phyloP scores from a whole-genome alignment of 169 alveolate species.

The Cryptosporidium felis region DNA sequence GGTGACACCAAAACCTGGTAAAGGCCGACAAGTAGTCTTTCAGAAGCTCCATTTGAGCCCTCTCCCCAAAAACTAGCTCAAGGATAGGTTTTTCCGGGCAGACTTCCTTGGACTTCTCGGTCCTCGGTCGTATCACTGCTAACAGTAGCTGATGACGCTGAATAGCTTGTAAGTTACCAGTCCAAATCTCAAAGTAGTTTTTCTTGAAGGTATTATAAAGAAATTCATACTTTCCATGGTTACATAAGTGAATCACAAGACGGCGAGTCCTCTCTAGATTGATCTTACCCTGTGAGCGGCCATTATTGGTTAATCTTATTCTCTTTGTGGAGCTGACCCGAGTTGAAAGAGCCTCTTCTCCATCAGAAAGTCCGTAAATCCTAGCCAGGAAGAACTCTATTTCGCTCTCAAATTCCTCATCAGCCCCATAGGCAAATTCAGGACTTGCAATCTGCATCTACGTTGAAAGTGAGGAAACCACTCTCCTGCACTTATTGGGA shows the following conservation, averaged over 20 bases:
- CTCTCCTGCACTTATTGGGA: too few relatives aligned
- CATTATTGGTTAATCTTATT: neutral
- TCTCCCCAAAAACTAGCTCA: neutral
- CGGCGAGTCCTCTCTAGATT: slow-evolving; percentile 37
- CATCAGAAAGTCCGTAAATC: neutral
- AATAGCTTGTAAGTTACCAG: neutral
- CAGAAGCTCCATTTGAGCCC: neutral
- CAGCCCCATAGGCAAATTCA: too few relatives aligned
- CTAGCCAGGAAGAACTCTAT: slow-evolving; percentile 5
- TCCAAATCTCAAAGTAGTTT: slow-evolving; percentile 23
- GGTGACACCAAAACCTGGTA: slow-evolving; percentile 49
- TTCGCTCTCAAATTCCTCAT: slow-evolving; percentile 6
- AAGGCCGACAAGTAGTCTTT: neutral
- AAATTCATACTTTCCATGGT: slow-evolving; percentile 31
- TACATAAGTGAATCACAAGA: slow-evolving; percentile 28
- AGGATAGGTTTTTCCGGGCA: neutral
- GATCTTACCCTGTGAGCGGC: neutral
- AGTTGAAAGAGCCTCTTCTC: neutral
- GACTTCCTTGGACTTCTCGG: neutral
- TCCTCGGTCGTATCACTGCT: neutral
- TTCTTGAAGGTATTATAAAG: slow-evolving; percentile 17
- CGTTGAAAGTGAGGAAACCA: too few relatives aligned
- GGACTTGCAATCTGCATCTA: too few relatives aligned
- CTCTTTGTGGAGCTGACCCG: neutral
- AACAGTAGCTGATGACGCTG: neutral